Evolutionary conservation across 805 yeast species (phyloP), one percentile per base, ranked within the genome.

Genomic region (Candida coquimbonensis): DNA sequence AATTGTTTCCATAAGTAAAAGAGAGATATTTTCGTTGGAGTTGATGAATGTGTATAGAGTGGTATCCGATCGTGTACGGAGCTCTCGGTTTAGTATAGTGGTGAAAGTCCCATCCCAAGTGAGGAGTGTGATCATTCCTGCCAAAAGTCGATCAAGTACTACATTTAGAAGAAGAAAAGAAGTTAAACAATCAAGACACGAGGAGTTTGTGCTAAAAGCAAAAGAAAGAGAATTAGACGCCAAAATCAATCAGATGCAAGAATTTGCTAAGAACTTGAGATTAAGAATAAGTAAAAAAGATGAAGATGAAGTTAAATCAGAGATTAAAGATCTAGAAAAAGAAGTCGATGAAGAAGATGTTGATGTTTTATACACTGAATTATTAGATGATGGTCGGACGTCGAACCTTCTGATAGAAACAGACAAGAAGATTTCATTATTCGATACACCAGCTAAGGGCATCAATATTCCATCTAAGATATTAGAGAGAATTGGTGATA

Each of bases 401-500:
- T 16, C 4, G 5, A 43, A n/a, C 14, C 39, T 36, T 13, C 36
- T 47, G 8, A 40, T 45, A 27, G 41, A 29, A 7, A 36, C 39
- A 1, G 19, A 24, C 21, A 37, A 13, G 11, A n/a, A 21, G 2
- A 29, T 53, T 5, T n/a, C 44, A 5, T 36, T 57, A n/a, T 59
- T 60, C 37, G 50, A 59, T 39, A 32, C 38, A 9, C 62, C 62
- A 1, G 60, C 64, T 14, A 42, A 43, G 14, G 58, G 59, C 2
- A 50, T 53, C 19, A 25, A 53, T 4, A 36, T 75, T 3, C 76
- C 78, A 0, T 54, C 52, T 1, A 29, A 62, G 0, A 60, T 75
- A 8, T 48, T 61, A 13, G 64, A 62, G 3, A 63, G 63, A 40
- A 54, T 76, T 6, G 79, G 77, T 0, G 64, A 70, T 24, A 61